Evolutionary conservation across 169 alveolate genomes (phyloP).

Genomic region (Plasmodium relictum): DNA sequence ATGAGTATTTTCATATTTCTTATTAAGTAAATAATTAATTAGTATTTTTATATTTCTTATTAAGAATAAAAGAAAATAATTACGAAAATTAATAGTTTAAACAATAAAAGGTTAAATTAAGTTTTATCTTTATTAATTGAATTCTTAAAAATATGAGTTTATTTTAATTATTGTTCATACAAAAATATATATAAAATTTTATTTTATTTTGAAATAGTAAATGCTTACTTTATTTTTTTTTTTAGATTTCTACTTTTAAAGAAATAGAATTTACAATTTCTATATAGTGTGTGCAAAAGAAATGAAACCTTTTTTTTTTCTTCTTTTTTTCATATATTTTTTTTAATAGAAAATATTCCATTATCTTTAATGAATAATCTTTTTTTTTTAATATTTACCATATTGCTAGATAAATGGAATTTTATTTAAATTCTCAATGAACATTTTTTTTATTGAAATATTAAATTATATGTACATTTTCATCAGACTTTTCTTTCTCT

Average conservation of each 20-base stretch:
- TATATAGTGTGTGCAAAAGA: slow-evolving; percentile 40
- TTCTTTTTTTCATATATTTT: slow-evolving; percentile 4
- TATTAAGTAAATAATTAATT: too few relatives aligned
- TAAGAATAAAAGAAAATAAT: too few relatives aligned
- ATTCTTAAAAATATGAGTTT: neutral
- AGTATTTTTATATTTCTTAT: too few relatives aligned
- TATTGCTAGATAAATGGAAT: neutral
- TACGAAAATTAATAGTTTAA: too few relatives aligned
- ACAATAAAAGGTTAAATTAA: too few relatives aligned
- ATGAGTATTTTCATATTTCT: too few relatives aligned
- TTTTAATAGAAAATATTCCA: neutral
- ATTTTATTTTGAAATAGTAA: slow-evolving; percentile 1
- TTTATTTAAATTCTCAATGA: neutral
- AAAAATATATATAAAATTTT: neutral
- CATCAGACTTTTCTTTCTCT: neutral
- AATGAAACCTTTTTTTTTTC: neutral
- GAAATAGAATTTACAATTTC: slow-evolving; percentile 19
- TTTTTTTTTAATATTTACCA: slow-evolving; percentile 10
- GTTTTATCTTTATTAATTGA: neutral
- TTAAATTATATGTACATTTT: too few relatives aligned
- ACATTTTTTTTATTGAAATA: neutral
- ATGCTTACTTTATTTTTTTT: slow-evolving; percentile 9
- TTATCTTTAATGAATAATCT: neutral
- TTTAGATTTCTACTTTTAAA: slow-evolving; percentile 16
- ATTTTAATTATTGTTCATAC: too few relatives aligned